Evolutionary conservation across 2,329 filamentous ascomycete species (phyloP).

Genomic region (Cordyceps fumosorosea): DNA sequence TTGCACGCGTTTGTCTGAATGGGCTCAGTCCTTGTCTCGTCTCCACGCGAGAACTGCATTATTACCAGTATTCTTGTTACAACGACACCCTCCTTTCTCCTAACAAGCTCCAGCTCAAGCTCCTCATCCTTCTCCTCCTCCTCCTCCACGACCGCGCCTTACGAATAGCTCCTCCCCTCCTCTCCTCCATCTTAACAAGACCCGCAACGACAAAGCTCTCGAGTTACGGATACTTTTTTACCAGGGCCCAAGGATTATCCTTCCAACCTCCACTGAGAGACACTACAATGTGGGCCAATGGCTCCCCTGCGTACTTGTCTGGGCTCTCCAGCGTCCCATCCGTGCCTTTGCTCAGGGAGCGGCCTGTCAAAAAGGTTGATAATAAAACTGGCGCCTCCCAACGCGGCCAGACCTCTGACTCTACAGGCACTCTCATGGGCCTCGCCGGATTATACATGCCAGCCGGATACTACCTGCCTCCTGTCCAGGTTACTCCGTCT

Average conservation of each 20-base stretch:
- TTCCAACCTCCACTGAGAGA: conserved; percentile 8
- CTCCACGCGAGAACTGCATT: no score
- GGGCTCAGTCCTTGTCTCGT: background rate
- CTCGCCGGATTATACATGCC: conserved; percentile 46
- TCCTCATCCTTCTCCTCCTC: background rate
- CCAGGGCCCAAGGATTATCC: conserved; percentile 9
- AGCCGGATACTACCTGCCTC: conserved; percentile 49
- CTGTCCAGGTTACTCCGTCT: conserved; percentile 55
- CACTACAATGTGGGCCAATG: conserved; percentile 13
- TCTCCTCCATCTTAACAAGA: conserved; percentile 3
- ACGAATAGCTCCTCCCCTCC: conserved; percentile 9
- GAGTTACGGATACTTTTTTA: background rate
- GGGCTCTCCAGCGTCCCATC: conserved; percentile 2
- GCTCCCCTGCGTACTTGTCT: background rate
- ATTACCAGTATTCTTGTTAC: no score
- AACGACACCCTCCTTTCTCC: no score
- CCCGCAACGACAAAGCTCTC: conserved; percentile 9
- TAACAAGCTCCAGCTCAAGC: no score
- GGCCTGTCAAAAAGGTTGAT: conserved; percentile 11
- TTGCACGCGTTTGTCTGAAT: background rate
- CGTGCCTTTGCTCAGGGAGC: conserved; percentile 7
- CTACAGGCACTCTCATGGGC: background rate
- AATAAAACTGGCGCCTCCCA: conserved; percentile 7
- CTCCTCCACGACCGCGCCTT: background rate
- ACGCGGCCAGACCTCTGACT: conserved; percentile 14